phyloP scores from a whole-genome alignment of 331 rosid genomes.

The Pyracantha coccinea region DNA sequence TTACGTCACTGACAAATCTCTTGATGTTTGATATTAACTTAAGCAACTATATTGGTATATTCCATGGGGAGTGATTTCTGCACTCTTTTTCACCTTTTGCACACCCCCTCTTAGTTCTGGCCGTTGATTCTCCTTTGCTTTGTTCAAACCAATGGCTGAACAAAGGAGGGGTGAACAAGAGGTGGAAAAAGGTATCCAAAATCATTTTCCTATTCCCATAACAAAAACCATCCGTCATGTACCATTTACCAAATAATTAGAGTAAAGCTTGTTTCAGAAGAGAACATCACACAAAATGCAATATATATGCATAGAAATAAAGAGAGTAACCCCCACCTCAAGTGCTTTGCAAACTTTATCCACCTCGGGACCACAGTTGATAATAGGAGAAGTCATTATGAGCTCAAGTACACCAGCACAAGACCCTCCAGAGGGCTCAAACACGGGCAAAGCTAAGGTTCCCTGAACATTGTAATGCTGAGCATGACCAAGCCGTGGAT shows the following conservation, averaged over 20 bases:
- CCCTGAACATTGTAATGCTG: conserved; percentile 84
- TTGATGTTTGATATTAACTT: not conserved
- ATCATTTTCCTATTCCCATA: no score
- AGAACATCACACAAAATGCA: not conserved
- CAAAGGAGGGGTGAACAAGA: no score
- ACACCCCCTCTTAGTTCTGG: not conserved
- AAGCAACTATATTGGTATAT: not conserved
- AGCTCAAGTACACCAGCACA: conserved; percentile 92
- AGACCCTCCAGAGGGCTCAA: conserved; percentile 67
- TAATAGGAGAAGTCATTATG: conserved; percentile 75
- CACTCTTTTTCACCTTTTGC: no score
- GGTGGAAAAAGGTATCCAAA: no score
- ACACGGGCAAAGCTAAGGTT: conserved; percentile 90
- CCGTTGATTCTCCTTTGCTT: no score
- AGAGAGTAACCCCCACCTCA: conserved; percentile 52
- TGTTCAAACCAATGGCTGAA: no score
- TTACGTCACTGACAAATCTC: conserved; percentile 19
- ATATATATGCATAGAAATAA: conserved; percentile 2
- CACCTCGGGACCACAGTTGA: conserved; percentile 90
- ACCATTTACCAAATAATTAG: conserved; percentile 9
- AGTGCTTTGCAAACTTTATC: conserved; percentile 96
- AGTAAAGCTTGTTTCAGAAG: not conserved
- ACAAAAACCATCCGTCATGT: not conserved
- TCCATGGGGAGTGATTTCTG: not conserved
- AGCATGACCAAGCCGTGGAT: conserved; percentile 85